Base-by-base conservation (phyloP, 768 basidiomycete species). In the Xerocomellus chrysenteron region DNA sequence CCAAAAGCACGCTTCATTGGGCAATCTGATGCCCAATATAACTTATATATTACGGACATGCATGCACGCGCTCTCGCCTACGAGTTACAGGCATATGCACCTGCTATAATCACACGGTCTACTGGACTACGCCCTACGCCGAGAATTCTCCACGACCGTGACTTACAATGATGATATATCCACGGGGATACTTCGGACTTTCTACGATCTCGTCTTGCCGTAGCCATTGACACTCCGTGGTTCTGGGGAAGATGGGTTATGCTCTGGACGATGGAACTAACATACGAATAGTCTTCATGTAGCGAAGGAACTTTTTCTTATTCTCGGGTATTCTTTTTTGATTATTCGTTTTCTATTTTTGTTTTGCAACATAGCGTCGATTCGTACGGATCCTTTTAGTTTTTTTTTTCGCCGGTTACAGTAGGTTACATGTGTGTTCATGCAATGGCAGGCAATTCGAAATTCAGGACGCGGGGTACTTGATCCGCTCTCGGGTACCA, bases 331-430 rank as follows among this genome's bases (percentile, higher is more conserved):
- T 21, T 36, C 19, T 14, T 47, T 47, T 51, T 58, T 68, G 65
- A 72, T 67, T 59, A 67, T 61, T 69, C 64, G 53, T 60, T 66
- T 73, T 71, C 65, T 70, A 71, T 68, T 56, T 30, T 64, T 65
- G 57, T 69, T 69, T 65, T 68, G 61, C 67, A 54, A 32, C 54
- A 16, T 65, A 58, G 50, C 7, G 24, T 60, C 52, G 58, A 45
- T 43, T 60, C 56, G 36, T 70, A 65, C 58, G 46, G 44, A 56
- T 58, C 32, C 41, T 54, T 68, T 67, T 65, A 65, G 66, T 71
- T 17, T 3, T 26, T 55, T 21, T 56, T 58, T 51, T 5, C 26
- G 42, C 19, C 55, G 13, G 51, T 41, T 58, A 37, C 33, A 50
- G 45, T 52, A 58, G 57, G 36, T 52, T 48, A 19, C 36, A 39